Conservation (phyloP, 2,329 filamentous ascomycete species). For the Fusarium equiseti region DNA sequence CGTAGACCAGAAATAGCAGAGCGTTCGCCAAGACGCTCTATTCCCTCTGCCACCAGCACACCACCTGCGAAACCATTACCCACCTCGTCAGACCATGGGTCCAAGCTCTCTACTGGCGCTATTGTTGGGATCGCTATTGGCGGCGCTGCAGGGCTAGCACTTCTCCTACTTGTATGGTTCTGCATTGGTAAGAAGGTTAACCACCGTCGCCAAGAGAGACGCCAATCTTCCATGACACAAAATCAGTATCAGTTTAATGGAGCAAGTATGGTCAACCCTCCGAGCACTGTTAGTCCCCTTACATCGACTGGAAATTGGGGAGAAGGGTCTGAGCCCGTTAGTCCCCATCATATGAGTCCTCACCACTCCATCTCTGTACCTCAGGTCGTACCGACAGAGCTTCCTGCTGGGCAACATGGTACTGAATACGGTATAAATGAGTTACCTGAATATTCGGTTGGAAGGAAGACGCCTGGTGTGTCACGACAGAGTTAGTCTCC, state of each 20-base stretch:
- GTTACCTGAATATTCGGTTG: neutral
- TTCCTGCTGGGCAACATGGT: neutral
- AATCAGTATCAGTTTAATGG: neutral
- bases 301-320: neutral
- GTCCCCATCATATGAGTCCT: conserved; percentile 1
- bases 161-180: neutral
- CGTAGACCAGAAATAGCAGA: neutral
- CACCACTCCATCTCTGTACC: neutral
- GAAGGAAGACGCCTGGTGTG: neutral
- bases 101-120: neutral
- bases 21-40: neutral
- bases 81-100: neutral
- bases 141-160: neutral
- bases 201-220: neutral
- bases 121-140: neutral
- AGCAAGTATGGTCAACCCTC: neutral
- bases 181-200: neutral
- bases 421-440: neutral
- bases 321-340: neutral
- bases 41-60: neutral
- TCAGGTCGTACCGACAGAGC: neutral
- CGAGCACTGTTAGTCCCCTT: neutral
- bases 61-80: neutral
- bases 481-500: neutral
- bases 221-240: neutral